Conservation (phyloP, 73 alveolate genomes). For the Strombidium stylifer region DNA sequence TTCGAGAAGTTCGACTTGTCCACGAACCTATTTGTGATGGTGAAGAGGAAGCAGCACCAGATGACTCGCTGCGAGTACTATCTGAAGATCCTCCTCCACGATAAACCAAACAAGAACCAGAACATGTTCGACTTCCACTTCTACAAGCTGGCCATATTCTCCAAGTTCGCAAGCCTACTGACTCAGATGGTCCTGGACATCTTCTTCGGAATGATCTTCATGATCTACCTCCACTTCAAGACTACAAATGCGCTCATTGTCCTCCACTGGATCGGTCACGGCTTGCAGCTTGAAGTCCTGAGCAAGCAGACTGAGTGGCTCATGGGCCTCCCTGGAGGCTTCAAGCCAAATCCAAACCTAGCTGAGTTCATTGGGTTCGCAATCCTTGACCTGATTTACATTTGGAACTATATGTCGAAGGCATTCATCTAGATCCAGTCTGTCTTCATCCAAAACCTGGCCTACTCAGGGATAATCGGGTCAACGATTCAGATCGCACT, state of each 20-base stretch:
- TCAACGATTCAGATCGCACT: slow-evolving; percentile 53
- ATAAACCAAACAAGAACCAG: not conserved
- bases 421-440: slow-evolving; percentile 56
- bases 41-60: too few species aligned
- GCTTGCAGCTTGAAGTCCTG: slow-evolving; percentile 75
- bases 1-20: too few species aligned
- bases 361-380: slow-evolving; percentile 64
- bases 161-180: slow-evolving; percentile 8
- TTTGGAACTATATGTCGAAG: slow-evolving; percentile 69
- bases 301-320: slow-evolving; percentile 72
- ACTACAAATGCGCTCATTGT: slow-evolving; percentile 43
- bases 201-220: slow-evolving; percentile 51
- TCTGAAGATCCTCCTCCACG: too few species aligned
- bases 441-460: slow-evolving; percentile 42
- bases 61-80: too few species aligned
- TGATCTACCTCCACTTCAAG: slow-evolving; percentile 37
- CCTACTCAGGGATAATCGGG: slow-evolving; percentile 68
- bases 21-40: too few species aligned
- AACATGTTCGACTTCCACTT: slow-evolving; percentile 21
- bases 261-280: slow-evolving; percentile 64
- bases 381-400: slow-evolving; percentile 56
- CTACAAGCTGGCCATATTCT: slow-evolving; percentile 23
- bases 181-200: slow-evolving; percentile 49
- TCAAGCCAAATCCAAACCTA: slow-evolving; percentile 74
- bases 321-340: slow-evolving; percentile 85